Base-by-base conservation (phyloP, 495 filamentous ascomycete species). In the Chaetomium cochliodes region DNA sequence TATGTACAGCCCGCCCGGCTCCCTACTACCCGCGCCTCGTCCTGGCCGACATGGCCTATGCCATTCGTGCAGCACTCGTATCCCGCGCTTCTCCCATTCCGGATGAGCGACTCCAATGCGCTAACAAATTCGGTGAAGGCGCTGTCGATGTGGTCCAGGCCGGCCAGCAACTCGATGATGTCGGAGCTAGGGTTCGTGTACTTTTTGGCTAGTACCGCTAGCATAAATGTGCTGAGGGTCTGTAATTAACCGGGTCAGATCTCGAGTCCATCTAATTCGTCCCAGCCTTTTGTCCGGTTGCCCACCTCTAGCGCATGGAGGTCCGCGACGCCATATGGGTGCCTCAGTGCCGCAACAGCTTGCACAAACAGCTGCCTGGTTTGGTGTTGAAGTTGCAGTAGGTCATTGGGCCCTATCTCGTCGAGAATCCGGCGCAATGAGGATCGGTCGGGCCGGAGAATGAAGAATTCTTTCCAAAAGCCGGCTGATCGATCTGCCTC, bases 181-280 rank as follows among this genome's bases (percentile, higher is more conserved):
- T 98, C 94, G 47, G 93, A 93, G 74, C 92, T 97, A 22, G 93
- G 90, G 69, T 97, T 98, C 42, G 91, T 96, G 76, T 97, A 98
- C 72, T 88, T 92, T 77, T 97, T 98, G 54, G 83, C 82, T 70
- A 98, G 80, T 20, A 96, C 81, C 22, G 84, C 84, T 42, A 87
- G 85, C 77, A 98, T 82, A 74, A 98, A 97, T 42, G 89, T 86
- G 77, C 90, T 92, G 72, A 97, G 85, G 69, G 93, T 97, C 92
- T 98, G 74, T 37, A 13, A 25, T 0, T 18, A 12, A 5, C 39
- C 50, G 33, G 0, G 33, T 46, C 46, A 63, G 41, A 44, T 16
- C 2, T 33, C 9, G 0, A 18, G 52, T 50, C 58, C 26, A 12
- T 3, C 39, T 4, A n/a, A 16, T 18, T 5, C 22, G 12, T 15